Conservation (phyloP, 441 rosid species). For the Croton laevigatus region DNA sequence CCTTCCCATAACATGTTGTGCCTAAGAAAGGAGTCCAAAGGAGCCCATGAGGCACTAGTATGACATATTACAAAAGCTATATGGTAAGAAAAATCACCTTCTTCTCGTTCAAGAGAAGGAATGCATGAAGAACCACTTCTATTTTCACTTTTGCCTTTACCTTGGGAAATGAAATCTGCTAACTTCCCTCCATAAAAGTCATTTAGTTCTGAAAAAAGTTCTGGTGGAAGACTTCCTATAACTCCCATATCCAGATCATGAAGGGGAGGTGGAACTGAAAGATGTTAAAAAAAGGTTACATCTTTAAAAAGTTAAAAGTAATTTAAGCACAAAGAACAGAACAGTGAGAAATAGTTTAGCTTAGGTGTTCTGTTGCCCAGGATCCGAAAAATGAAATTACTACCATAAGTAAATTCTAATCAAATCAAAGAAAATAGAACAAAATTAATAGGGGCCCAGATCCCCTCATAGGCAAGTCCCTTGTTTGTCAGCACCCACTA, state of each 20-base stretch:
- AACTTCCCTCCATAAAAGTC: constrained; percentile 77
- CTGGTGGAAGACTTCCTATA: constrained; percentile 80
- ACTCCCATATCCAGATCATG: constrained; percentile 78
- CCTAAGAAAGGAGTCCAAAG: constrained; percentile 11
- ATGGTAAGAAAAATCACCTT: constrained; percentile 37
- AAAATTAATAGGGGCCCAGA: not conserved
- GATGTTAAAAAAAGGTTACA: constrained; percentile 31
- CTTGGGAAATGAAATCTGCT: constrained; percentile 49
- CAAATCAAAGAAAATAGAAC: not conserved
- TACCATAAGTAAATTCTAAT: constrained; percentile 7
- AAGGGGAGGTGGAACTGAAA: constrained; percentile 56
- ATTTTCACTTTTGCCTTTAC: constrained; percentile 39
- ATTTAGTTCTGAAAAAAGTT: constrained; percentile 77
- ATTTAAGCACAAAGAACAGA: constrained; percentile 34
- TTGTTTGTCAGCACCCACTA: not conserved
- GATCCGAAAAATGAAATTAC: constrained; percentile 39
- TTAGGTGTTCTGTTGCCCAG: constrained; percentile 30
- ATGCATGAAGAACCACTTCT: constrained; percentile 23
- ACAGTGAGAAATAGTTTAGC: constrained; percentile 27
- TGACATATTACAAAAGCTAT: constrained; percentile 3
- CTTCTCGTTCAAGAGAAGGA: constrained; percentile 24
- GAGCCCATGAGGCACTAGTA: constrained; percentile 25
- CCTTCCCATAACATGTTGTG: constrained; percentile 22
- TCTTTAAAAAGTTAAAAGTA: constrained; percentile 27
- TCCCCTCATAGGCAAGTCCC: not conserved